phyloP scores from a whole-genome alignment of 257 asterid genomes.

The Sherardia arvensis region DNA sequence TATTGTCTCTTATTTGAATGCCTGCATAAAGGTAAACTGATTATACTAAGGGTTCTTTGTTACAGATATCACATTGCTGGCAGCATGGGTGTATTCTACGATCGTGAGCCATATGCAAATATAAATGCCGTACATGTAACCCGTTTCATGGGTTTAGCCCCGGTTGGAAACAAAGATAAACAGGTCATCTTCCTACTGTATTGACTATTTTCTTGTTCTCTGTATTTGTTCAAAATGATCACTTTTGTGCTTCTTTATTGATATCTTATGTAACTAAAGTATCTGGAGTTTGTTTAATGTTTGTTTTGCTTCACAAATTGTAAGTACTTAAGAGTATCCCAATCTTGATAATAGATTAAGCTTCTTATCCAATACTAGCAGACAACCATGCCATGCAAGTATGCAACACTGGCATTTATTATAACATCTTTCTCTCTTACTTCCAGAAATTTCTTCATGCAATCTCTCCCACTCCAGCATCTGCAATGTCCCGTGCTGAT shows the following conservation, averaged over 20 bases:
- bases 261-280: neutral
- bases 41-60: constrained; percentile 22
- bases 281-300: too few species aligned
- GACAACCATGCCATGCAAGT: too few species aligned
- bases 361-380: neutral
- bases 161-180: constrained; percentile 90
- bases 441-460: constrained; percentile 94
- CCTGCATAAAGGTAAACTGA: constrained; percentile 4
- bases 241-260: neutral
- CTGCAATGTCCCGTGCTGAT: constrained; percentile 69
- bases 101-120: constrained; percentile 82
- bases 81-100: constrained; percentile 59
- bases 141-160: constrained; percentile 88
- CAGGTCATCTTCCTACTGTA: constrained; percentile 42
- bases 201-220: constrained; percentile 6
- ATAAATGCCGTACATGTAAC: constrained; percentile 67
- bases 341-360: neutral
- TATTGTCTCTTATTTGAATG: neutral
- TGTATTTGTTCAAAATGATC: constrained; percentile 2
- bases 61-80: constrained; percentile 92
- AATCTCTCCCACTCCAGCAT: constrained; percentile 89
- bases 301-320: neutral
- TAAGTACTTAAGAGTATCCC: neutral
- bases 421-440: constrained; percentile 8
- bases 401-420: neutral